phyloP scores from a whole-genome alignment of 108 stramenopile genomes.

The Cyclotella sp. region DNA sequence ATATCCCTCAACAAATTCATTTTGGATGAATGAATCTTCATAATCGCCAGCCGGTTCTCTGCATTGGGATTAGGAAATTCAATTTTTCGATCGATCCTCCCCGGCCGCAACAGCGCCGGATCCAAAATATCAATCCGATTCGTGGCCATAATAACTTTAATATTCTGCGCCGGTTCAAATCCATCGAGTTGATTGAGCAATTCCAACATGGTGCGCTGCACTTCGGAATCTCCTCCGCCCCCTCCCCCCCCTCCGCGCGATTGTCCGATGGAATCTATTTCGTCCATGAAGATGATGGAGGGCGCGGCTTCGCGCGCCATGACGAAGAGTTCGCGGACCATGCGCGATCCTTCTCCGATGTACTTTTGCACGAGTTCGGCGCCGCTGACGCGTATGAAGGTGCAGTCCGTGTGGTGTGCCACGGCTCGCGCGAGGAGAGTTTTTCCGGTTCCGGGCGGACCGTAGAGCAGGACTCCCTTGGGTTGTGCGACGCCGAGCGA shows the following conservation, averaged over 20 bases:
- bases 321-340: conserved; percentile 99
- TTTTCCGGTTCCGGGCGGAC: conserved; percentile 99
- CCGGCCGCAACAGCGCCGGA: conserved; percentile 92
- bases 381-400: conserved; percentile 99
- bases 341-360: conserved; percentile 99
- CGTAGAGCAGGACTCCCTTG: conserved; percentile 98
- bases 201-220: conserved; percentile 99
- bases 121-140: conserved; percentile 99
- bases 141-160: conserved; percentile 98
- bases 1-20: conserved; percentile 99
- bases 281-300: conserved; percentile 99
- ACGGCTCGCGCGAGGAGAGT: conserved; percentile 99
- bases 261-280: conserved; percentile 98
- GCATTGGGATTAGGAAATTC: conserved; percentile 96
- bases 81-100: conserved; percentile 97
- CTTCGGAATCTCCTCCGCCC: conserved; percentile 97
- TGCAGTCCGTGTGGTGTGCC: conserved; percentile 99
- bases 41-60: conserved; percentile 90
- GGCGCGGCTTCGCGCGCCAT: conserved; percentile 99
- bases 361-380: conserved; percentile 99
- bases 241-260: conserved; percentile 80
- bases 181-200: conserved; percentile 99
- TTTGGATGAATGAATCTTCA: conserved; percentile 95
- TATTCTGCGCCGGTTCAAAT: conserved; percentile 98
- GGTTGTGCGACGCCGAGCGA: conserved; percentile 97